Conservation (phyloP, 2,329 filamentous ascomycete genomes). For the Penicillium rolfsii region DNA sequence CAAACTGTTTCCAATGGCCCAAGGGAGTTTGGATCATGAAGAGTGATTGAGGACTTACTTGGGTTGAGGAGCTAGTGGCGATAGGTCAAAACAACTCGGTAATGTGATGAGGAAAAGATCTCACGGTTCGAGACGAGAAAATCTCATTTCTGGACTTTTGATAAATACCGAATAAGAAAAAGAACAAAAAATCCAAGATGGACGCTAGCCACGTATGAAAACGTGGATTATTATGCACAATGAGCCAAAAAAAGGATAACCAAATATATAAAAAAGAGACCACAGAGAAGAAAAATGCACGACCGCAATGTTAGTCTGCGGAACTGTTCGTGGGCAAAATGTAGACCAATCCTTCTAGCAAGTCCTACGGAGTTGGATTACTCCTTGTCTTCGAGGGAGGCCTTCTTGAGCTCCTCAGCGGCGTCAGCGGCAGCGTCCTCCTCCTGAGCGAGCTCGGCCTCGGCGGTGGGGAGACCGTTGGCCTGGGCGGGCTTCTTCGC, state of each 20-base stretch:
- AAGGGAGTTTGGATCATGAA: background rate
- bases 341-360: constrained; percentile 15
- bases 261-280: background rate
- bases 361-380: constrained; percentile 23
- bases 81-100: background rate
- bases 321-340: constrained; percentile 20
- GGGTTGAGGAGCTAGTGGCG: background rate
- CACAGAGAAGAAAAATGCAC: constrained; percentile 28
- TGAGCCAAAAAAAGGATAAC: constrained; percentile 21
- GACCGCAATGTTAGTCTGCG: constrained; percentile 31
- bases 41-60: background rate
- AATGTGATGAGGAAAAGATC: background rate
- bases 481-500: constrained; percentile 59
- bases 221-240: constrained; percentile 28
- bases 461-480: constrained; percentile 58
- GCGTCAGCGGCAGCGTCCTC: constrained; percentile 63
- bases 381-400: constrained; percentile 61
- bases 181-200: constrained; percentile 7
- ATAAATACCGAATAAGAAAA: background rate
- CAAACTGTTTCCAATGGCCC: background rate
- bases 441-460: constrained; percentile 59
- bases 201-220: constrained; percentile 26
- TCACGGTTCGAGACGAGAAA: constrained; percentile 1
- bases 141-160: constrained; percentile 23
- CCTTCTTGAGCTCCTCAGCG: constrained; percentile 62